phyloP scores from a whole-genome alignment of 2,329 filamentous ascomycete species.

The Ilyonectria sp. region DNA sequence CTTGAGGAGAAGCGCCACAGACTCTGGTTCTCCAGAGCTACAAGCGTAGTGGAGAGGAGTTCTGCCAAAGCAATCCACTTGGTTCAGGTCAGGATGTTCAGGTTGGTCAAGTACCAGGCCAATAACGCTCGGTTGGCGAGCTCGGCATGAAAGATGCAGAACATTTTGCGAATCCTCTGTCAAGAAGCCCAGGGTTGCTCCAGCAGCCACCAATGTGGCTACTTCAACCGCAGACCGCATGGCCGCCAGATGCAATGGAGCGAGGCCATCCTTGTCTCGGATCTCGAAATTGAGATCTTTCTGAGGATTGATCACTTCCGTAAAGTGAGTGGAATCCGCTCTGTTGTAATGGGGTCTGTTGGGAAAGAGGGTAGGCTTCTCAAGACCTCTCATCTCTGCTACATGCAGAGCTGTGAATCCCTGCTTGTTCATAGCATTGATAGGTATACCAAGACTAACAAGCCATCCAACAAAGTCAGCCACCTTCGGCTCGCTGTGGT shows the following conservation, averaged over 20 bases:
- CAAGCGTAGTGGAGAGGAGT: slow-evolving; percentile 42
- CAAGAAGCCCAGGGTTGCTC: slow-evolving; percentile 21
- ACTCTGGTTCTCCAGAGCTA: slow-evolving; percentile 38
- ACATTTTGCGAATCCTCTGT: slow-evolving; percentile 36
- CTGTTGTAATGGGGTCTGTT: no score
- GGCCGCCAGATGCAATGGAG: slow-evolving; percentile 35
- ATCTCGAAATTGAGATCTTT: slow-evolving; percentile 30
- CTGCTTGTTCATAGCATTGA: slow-evolving; percentile 37
- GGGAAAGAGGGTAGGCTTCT: no score
- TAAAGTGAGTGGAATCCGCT: not conserved
- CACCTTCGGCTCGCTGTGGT: not conserved
- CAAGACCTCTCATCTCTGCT: no score
- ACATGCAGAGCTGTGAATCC: slow-evolving; percentile 39
- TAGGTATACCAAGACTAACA: slow-evolving; percentile 24
- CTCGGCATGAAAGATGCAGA: slow-evolving; percentile 40
- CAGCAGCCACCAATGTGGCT: slow-evolving; percentile 18
- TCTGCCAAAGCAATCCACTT: slow-evolving; percentile 32
- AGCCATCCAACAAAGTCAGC: slow-evolving; percentile 29
- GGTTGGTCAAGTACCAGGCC: slow-evolving; percentile 20
- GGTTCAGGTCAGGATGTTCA: slow-evolving; percentile 22
- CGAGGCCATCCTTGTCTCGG: slow-evolving; percentile 32
- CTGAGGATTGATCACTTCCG: slow-evolving; percentile 11
- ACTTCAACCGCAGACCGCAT: slow-evolving; percentile 32
- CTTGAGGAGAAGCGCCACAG: slow-evolving; percentile 31
- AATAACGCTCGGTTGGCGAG: slow-evolving; percentile 32